A percentile compares a stretch with the other conserved stretches of the same genome.
Conservation (phyloP, 768 basidiomycete genomes). For the Mycena metata region DNA sequence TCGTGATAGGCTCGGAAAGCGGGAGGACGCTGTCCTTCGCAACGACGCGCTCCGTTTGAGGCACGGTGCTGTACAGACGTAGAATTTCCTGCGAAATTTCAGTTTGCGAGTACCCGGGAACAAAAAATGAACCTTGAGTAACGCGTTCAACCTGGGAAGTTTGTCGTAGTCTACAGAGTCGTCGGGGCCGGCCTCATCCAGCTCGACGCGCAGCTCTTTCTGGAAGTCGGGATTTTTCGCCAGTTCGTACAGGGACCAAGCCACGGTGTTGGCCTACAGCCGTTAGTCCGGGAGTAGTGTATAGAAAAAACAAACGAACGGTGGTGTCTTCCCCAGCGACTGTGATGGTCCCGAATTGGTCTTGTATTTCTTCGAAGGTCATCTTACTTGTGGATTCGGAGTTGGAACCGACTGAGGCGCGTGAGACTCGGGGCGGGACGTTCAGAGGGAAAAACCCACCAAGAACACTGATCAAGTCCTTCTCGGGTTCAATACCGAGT, state of each 20-base stretch:
- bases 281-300: neutral
- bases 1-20: slow-evolving; percentile 64
- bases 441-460: slow-evolving; percentile 2
- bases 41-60: slow-evolving; percentile 45
- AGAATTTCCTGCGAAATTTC: slow-evolving; percentile 24
- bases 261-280: slow-evolving; percentile 33
- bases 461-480: slow-evolving; percentile 33
- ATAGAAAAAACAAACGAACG: slow-evolving; percentile 7
- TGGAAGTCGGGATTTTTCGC: slow-evolving; percentile 46
- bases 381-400: slow-evolving; percentile 32
- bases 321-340: slow-evolving; percentile 37
- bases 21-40: slow-evolving; percentile 69
- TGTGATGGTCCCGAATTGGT: slow-evolving; percentile 35
- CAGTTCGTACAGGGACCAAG: slow-evolving; percentile 50
- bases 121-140: slow-evolving; percentile 23
- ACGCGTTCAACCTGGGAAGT: slow-evolving; percentile 31
- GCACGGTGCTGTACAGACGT: slow-evolving; percentile 35
- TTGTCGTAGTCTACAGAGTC: slow-evolving; percentile 34
- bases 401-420: slow-evolving; percentile 27
- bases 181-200: slow-evolving; percentile 37
- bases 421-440: neutral
- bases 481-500: slow-evolving; percentile 34
- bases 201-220: slow-evolving; percentile 46
- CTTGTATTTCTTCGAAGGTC: slow-evolving; percentile 32
- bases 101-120: neutral